These are phyloP conservation scores for Cryptomeria japonica DNA, from an alignment of 75 land plant species.

Conservation along the genomic window DNA sequence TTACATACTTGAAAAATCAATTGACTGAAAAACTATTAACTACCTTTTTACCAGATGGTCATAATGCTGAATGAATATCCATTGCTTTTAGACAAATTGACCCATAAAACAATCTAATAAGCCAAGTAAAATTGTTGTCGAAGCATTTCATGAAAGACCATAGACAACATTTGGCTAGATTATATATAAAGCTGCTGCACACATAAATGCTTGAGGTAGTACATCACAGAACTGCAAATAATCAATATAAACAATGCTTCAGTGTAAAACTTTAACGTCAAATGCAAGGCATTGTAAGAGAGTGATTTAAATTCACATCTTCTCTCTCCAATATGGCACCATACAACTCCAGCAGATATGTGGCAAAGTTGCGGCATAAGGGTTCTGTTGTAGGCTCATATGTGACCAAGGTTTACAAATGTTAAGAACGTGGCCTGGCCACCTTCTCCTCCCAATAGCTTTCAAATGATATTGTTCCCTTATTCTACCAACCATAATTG, in stretches of 20 bases:
- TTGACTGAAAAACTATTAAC: not conserved
- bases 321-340: not conserved
- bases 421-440: too few species aligned
- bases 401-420: too few species aligned
- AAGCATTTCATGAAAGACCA: not conserved
- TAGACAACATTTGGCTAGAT: not conserved
- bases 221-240: not conserved
- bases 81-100: not conserved
- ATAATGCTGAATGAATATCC: not conserved
- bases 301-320: too few species aligned
- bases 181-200: not conserved
- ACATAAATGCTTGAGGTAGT: not conserved
- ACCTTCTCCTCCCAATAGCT: too few species aligned
- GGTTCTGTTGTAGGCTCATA: too few species aligned
- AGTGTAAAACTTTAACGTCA: not conserved
- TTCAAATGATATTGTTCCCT: too few species aligned
- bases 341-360: not conserved
- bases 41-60: too few species aligned
- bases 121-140: not conserved
- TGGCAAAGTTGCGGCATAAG: not conserved
- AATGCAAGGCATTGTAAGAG: too few species aligned
- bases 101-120: not conserved
- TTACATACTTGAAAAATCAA: not conserved
- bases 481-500: too few species aligned
- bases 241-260: not conserved